phyloP scores from a whole-genome alignment of 1,284 basidiomycete species.

The Xanthoconium separans region DNA sequence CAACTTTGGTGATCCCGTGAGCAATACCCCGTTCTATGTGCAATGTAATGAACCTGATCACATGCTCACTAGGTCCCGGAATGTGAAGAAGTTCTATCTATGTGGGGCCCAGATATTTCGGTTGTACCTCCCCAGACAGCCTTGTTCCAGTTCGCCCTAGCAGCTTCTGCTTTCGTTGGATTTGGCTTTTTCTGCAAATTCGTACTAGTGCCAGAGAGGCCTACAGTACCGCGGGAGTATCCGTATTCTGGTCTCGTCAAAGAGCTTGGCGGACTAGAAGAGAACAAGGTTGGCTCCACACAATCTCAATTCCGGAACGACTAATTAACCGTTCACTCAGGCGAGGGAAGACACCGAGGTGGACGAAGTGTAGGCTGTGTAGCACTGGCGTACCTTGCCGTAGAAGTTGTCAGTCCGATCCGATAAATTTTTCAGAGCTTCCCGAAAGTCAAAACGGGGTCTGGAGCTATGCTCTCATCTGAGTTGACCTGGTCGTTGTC shows the following conservation, averaged over 20 bases:
- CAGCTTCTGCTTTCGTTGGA: constrained; percentile 55
- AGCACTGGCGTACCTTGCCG: constrained; percentile 2
- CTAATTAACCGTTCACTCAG: constrained; percentile 14
- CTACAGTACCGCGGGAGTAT: constrained; percentile 66
- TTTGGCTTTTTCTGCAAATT: constrained; percentile 58
- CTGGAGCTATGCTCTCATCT: neutral
- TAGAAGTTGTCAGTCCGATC: constrained; percentile 2
- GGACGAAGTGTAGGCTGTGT: constrained; percentile 26
- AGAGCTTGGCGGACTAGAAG: constrained; percentile 73
- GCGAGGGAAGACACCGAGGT: constrained; percentile 31
- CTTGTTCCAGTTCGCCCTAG: constrained; percentile 61
- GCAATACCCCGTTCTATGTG: constrained; percentile 24
- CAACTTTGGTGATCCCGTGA: constrained; percentile 83
- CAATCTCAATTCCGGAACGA: neutral
- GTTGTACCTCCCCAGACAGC: constrained; percentile 56
- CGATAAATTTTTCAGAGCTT: neutral
- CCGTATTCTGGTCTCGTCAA: constrained; percentile 69
- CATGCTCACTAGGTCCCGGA: constrained; percentile 65
- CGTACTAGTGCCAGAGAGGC: constrained; percentile 53
- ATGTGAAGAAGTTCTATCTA: constrained; percentile 78
- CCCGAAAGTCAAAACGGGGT: constrained; percentile 13
- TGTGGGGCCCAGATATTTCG: constrained; percentile 86
- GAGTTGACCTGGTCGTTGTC: neutral
- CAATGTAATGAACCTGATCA: constrained; percentile 12
- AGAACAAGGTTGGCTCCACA: constrained; percentile 57